Conservation (phyloP, 768 basidiomycete genomes). For the Naganishia randhawae region DNA sequence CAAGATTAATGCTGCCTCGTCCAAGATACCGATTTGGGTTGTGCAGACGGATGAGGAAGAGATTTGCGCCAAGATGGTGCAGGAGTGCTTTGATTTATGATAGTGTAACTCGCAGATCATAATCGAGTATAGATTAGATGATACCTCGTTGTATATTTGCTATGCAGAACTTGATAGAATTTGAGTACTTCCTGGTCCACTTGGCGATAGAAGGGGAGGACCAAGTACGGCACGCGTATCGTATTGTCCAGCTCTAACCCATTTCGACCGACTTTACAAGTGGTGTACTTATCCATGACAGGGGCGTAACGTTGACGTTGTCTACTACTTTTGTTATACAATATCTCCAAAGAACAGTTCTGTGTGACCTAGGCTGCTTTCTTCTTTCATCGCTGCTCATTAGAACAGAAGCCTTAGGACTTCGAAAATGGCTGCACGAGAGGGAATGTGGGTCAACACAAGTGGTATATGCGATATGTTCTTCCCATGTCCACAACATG, state of each 20-base stretch:
- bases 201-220: too few species aligned
- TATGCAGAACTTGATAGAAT: too few species aligned
- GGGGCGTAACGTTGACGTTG: background rate
- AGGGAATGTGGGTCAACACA: too few species aligned
- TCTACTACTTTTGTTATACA: background rate
- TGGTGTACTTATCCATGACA: background rate
- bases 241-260: too few species aligned
- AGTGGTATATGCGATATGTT: too few species aligned
- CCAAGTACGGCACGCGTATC: too few species aligned
- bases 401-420: conserved; percentile 19
- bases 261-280: background rate
- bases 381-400: background rate
- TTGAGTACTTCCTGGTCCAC: background rate
- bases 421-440: conserved; percentile 18
- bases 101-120: background rate
- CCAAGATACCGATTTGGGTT: conserved; percentile 48
- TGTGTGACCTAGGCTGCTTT: conserved; percentile 51
- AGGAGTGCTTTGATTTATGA: conserved; percentile 23
- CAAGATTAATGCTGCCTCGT: conserved; percentile 44
- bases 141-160: background rate
- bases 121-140: too few species aligned
- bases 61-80: conserved; percentile 29
- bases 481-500: background rate
- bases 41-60: conserved; percentile 54
- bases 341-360: conserved; percentile 54